Percentiles rank a stretch among this genome's conserved stretches.
These are phyloP conservation scores for Endotrypanum monterogeii DNA, from an alignment of 208 protist species.

Conservation along the genomic window DNA sequence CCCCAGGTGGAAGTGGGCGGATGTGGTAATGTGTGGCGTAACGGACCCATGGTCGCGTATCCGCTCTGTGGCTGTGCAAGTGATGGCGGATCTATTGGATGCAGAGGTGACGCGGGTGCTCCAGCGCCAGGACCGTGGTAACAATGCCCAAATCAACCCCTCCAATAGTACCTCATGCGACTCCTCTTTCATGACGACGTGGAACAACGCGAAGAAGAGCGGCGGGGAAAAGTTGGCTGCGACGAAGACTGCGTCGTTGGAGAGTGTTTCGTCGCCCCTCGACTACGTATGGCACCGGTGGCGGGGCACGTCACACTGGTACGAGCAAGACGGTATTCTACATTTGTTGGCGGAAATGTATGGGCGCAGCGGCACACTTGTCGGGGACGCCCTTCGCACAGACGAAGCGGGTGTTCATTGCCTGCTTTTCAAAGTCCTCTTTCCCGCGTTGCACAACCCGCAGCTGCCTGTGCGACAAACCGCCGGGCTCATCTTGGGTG, in stretches of 20 bases:
- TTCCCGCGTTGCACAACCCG: constrained; percentile 51
- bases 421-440: constrained; percentile 49
- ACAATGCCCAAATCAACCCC: neutral
- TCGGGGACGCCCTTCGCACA: constrained; percentile 19
- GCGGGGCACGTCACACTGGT: constrained; percentile 24
- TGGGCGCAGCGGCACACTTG: constrained; percentile 17
- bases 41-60: constrained; percentile 76
- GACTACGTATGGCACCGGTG: constrained; percentile 26
- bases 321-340: constrained; percentile 36
- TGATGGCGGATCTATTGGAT: constrained; percentile 30
- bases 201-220: neutral
- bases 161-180: neutral
- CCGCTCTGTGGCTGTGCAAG: constrained; percentile 26
- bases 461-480: constrained; percentile 68
- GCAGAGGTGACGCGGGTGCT: constrained; percentile 24
- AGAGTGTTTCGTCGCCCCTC: constrained; percentile 21
- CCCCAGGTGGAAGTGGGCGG: constrained; percentile 30
- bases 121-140: neutral
- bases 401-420: constrained; percentile 25
- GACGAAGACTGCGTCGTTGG: neutral
- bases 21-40: constrained; percentile 60
- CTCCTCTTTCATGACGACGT: neutral
- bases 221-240: neutral
- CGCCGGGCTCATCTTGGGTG: constrained; percentile 39
- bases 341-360: constrained; percentile 26